These are phyloP conservation scores for Durio zibethinus DNA, from an alignment of 345 rosid species.

Conservation along the genomic window DNA sequence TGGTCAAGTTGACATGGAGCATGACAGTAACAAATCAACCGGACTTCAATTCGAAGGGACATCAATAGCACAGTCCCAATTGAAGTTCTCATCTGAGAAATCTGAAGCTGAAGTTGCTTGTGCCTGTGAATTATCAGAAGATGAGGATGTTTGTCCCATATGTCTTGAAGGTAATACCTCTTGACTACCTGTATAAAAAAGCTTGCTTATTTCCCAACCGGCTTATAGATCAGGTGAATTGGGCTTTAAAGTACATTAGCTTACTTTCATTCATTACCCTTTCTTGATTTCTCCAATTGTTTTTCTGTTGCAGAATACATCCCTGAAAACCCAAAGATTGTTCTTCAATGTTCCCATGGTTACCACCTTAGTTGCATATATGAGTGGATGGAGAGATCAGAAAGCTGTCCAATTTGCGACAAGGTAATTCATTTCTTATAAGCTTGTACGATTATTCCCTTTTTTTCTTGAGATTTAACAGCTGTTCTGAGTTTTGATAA, in stretches of 20 bases:
- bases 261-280: not conserved
- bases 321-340: conserved; percentile 44
- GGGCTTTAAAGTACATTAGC: not conserved
- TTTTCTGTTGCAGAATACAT: conserved; percentile 31
- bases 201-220: not conserved
- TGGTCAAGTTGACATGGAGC: not conserved
- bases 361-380: conserved; percentile 54
- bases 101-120: not conserved
- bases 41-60: not conserved
- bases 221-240: not conserved
- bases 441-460: not conserved
- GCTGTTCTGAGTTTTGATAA: not conserved
- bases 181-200: not conserved
- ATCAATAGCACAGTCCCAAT: not conserved
- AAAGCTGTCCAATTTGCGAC: conserved; percentile 48
- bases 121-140: conserved; percentile 9
- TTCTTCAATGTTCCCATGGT: conserved; percentile 39
- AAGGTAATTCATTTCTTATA: conserved; percentile 33
- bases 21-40: not conserved
- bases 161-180: conserved; percentile 46
- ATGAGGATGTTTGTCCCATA: conserved; percentile 46
- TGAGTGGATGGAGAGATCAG: conserved; percentile 63
- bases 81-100: not conserved
- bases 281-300: not conserved
- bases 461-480: not conserved